phyloP scores from a whole-genome alignment of 2,329 filamentous ascomycete species.

The Calycina herbarum region DNA sequence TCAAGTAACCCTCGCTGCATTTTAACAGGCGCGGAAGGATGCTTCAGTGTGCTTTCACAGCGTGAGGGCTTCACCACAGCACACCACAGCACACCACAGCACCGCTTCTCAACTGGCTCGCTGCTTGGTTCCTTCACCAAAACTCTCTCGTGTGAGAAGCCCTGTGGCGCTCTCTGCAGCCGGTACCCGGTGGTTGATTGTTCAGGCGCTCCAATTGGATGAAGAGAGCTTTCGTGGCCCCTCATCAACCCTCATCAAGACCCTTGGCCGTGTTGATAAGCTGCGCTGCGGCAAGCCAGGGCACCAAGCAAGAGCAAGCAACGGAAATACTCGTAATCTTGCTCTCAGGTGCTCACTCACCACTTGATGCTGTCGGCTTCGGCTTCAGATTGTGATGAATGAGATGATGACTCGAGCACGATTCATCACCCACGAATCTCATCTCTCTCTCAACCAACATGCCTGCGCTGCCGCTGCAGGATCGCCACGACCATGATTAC shows the following conservation, averaged over 20 bases:
- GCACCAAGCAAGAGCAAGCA: background rate
- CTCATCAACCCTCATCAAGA: background rate
- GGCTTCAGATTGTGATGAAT: background rate
- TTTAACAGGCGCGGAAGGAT: background rate
- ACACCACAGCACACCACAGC: background rate
- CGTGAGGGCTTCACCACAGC: background rate
- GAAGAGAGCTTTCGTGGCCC: background rate
- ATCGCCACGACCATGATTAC: background rate
- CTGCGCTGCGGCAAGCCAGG: constrained; percentile 11
- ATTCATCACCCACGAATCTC: background rate
- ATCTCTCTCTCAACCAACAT: background rate
- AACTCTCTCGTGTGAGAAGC: background rate
- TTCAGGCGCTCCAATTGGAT: background rate
- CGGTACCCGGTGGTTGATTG: constrained; percentile 10
- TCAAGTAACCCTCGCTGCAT: background rate
- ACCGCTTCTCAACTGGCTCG: background rate
- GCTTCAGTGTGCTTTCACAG: background rate
- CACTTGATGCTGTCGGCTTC: background rate
- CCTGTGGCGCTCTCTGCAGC: constrained; percentile 8
- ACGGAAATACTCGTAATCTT: background rate
- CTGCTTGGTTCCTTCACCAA: background rate
- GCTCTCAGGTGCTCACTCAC: background rate
- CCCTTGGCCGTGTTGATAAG: constrained; percentile 17
- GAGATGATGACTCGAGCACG: constrained; percentile 4
- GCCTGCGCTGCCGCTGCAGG: background rate